A percentile compares a stretch with the other conserved stretches of the same genome.
These are phyloP conservation scores for Microsporum audouinii DNA, from an alignment of 2,329 filamentous ascomycete genomes.

Conservation along the genomic window DNA sequence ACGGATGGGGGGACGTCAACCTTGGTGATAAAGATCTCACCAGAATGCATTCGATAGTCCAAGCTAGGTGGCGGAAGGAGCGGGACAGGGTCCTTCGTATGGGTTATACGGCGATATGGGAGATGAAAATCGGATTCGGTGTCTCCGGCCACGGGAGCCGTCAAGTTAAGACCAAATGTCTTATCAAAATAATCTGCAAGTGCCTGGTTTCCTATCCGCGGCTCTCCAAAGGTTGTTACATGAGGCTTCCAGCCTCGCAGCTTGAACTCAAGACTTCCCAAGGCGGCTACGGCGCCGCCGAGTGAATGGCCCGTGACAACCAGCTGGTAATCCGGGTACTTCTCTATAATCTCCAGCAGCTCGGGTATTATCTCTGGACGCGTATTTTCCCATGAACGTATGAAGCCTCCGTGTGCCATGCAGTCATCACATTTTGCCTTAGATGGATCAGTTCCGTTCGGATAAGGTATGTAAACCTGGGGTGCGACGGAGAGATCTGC, in stretches of 20 bases:
- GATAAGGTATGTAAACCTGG: constrained; percentile 80
- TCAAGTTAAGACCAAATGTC: constrained; percentile 34
- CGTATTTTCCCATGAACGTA: constrained; percentile 70
- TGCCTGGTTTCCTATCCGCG: constrained; percentile 47
- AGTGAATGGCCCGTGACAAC: constrained; percentile 82
- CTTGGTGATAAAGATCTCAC: constrained; percentile 78
- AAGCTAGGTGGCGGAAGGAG: constrained; percentile 75
- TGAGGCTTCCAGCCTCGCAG: constrained; percentile 62
- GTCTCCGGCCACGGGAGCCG: neutral
- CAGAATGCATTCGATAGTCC: constrained; percentile 75
- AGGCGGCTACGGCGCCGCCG: constrained; percentile 78
- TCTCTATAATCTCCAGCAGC: constrained; percentile 47
- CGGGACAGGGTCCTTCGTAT: constrained; percentile 76
- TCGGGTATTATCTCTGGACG: constrained; percentile 56
- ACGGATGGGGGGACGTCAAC: constrained; percentile 54
- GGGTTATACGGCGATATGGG: constrained; percentile 68
- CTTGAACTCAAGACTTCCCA: constrained; percentile 73
- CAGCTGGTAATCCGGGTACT: constrained; percentile 60
- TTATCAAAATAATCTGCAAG: constrained; percentile 45
- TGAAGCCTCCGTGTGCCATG: constrained; percentile 85
- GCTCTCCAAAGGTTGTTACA: constrained; percentile 90
- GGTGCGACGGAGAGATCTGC: constrained; percentile 80
- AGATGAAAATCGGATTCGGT: neutral
- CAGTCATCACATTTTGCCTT: constrained; percentile 61
- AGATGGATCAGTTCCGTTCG: constrained; percentile 31